These are phyloP conservation scores for Zizania latifolia DNA, from an alignment of 176 grass and related monocot species.

Conservation along the genomic window DNA sequence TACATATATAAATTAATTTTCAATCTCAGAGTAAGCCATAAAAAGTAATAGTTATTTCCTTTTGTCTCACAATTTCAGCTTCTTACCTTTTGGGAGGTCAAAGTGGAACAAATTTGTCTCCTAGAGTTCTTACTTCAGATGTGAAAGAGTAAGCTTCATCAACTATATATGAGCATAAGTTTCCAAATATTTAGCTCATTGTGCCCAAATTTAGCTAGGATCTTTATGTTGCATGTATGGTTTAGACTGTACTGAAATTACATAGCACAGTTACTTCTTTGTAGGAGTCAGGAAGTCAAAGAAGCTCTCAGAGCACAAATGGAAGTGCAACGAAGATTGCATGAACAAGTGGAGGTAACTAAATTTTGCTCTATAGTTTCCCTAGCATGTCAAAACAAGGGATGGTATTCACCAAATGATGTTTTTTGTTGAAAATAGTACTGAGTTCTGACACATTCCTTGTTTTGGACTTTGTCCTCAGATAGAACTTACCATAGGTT, in stretches of 20 bases:
- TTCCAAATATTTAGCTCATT: neutral
- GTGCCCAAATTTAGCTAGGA: neutral
- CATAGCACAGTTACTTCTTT: neutral
- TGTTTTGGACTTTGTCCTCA: neutral
- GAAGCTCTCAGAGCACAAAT: conserved; percentile 52
- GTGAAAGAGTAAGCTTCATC: conserved; percentile 49
- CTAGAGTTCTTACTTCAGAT: conserved; percentile 45
- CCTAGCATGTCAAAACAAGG: neutral
- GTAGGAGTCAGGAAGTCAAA: conserved; percentile 50
- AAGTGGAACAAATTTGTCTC: conserved; percentile 50
- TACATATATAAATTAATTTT: neutral
- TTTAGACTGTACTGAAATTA: neutral
- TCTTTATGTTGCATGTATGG: neutral
- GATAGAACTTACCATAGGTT: neutral
- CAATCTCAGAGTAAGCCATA: neutral
- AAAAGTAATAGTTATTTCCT: neutral
- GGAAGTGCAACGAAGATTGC: conserved; percentile 49
- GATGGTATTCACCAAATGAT: neutral
- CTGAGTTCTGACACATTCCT: neutral
- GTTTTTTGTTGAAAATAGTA: neutral
- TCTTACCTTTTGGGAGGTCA: conserved; percentile 54
- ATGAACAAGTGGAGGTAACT: conserved; percentile 52
- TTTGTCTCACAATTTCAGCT: conserved; percentile 46
- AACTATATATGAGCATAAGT: neutral
- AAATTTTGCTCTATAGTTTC: neutral